A percentile compares a stretch with the other conserved stretches of the same genome.
These are phyloP conservation scores for Cenchrus americanus DNA, from an alignment of 176 grass and related monocot species.

Conservation along the genomic window DNA sequence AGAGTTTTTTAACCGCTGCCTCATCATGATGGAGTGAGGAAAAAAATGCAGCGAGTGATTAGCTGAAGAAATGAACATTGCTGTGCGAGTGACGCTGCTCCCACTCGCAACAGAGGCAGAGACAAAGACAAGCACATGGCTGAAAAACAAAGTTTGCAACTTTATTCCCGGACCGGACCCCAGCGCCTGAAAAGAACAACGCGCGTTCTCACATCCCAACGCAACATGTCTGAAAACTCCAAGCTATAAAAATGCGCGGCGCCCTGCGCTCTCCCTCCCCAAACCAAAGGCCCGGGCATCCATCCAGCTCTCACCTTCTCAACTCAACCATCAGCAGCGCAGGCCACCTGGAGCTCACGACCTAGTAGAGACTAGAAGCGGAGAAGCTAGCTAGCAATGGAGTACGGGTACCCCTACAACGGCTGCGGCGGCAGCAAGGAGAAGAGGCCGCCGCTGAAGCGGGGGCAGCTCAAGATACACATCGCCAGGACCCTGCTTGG, in stretches of 20 bases:
- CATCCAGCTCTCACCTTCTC: constrained; percentile 11
- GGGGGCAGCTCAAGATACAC: constrained; percentile 61
- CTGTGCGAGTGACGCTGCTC: neutral
- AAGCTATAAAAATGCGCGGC: constrained; percentile 38
- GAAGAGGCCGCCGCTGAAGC: constrained; percentile 58
- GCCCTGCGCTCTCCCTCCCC: neutral
- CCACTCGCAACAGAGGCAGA: constrained; percentile 27
- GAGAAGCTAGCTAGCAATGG: constrained; percentile 34
- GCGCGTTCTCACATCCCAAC: constrained; percentile 16
- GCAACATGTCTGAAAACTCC: neutral
- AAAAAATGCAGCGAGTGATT: neutral
- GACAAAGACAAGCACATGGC: constrained; percentile 16
- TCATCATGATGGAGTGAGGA: too few species aligned
- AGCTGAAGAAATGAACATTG: neutral
- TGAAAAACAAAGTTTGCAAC: constrained; percentile 5
- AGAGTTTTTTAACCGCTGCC: neutral
- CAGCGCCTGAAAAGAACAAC: neutral
- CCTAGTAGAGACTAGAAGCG: neutral
- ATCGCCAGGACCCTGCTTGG: constrained; percentile 42
- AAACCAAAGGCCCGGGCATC: neutral
- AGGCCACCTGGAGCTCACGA: neutral
- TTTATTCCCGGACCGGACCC: constrained; percentile 25
- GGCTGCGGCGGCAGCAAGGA: constrained; percentile 26
- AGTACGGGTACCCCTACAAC: constrained; percentile 41
- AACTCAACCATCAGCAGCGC: neutral